Base-by-base conservation (phyloP, 2,329 filamentous ascomycete genomes). In the Colletotrichum cordylinicola region DNA sequence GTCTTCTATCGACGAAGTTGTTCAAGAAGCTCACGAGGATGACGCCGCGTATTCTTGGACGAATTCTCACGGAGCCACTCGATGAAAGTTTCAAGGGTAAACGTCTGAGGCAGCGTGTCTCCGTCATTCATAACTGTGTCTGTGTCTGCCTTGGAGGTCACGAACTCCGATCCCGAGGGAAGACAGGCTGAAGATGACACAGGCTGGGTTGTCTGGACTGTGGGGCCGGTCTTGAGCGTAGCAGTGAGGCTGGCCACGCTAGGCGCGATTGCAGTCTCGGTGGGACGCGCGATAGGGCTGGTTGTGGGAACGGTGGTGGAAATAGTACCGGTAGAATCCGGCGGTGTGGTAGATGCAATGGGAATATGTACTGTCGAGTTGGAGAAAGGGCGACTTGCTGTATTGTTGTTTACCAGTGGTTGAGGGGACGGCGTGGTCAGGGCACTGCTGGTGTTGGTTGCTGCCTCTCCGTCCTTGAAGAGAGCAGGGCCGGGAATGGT, bases 381-480 rank as follows among this genome's bases (percentile, higher is more conserved):
- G 18, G 39, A 18, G 18, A 43, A 43, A n/a, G 18, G 10, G 10
- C 39, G 39, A 43, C 39, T n/a, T 4, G 9, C n/a, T 43, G 8
- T 18, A 0, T 0, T n/a, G 29, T 6, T 8, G 39, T 0, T n/a
- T 0, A 43, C 39, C 18, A n/a, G 0, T 0, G 39, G 9, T 10
- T n/a, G 39, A n/a, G 0, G 18, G 5, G 3, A 43, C n/a, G 39
- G 39, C 39, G 39, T 43, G 39, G 39, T 1, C 18, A 18, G 18
- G 39, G 39, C 18, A 18, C 9, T 12, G 0, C 39, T n/a, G 39
- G 39, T 43, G 9, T 0, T 0, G 39, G 39, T 43, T n/a, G 39
- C 39, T 43, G 5, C 39, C 0, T 43, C 39, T n/a, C 9, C 18
- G 9, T 43, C 39, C 0, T 18, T 43, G 0, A 43, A 43, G 18